Evolutionary conservation across 108 stramenopile genomes (phyloP), one percentile per base, ranked within the genome.

Genomic region (Skeletonema marinoi): DNA sequence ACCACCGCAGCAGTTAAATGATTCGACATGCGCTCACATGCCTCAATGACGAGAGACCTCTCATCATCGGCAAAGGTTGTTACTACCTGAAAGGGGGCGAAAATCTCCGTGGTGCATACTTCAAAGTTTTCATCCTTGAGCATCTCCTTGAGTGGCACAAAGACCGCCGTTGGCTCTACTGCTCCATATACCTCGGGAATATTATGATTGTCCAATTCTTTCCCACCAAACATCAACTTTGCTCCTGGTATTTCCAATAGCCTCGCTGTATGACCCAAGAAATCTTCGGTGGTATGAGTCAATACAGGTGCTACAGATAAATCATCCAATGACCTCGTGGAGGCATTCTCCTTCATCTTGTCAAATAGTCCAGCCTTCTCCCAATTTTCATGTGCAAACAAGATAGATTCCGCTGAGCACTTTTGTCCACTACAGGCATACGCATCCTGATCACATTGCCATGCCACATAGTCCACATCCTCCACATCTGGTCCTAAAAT

Each of bases 1-100:
- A 99, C 99, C 14, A 98, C 93, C 12, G 99, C 99, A 7, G 99
- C 99, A 4, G 98, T 99, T 46, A 99, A 84, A 79, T 99, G 99
- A 73, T 97, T 93, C 32, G 90, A 87, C 95, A 98, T 96, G 31
- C 93, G 72, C 76, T 99, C 99, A 75, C 92, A 90, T 30, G 96
- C 95, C 65, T 94, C 84, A 21, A 98, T 72, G 9, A 99, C 97
- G 36, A 50, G 35, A 59, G 83, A 78, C 6, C 97, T 36, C 50
- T 92, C 89, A n/a, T 85, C 78, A 54, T 98, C 95, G 39, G 80
- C 77, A 89, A 96, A 98, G 51, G 82, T 85, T 51, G 96, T 96
- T 35, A 98, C 86, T 32, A 99, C 95, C 86, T 99, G 96, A 77
- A 99, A 98, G 16, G 99, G 99, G 2, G 96, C 99, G 73, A 99